Conservation (phyloP, 345 rosid genomes). For the Cardamine occulta region DNA sequence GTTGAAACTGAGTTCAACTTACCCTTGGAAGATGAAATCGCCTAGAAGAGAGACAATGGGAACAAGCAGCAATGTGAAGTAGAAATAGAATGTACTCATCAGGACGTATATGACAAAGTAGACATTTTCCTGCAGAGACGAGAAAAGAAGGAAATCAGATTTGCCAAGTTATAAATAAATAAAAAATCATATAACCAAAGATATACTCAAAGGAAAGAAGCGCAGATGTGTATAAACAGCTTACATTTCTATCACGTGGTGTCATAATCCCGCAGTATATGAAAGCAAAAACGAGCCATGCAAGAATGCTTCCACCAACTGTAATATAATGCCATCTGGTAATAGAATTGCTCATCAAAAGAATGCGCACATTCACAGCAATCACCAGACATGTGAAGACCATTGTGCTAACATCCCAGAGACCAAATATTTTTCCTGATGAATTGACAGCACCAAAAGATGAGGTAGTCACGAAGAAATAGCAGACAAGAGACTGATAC, state of each 20-base stretch:
- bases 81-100: constrained; percentile 93
- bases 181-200: background rate
- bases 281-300: constrained; percentile 82
- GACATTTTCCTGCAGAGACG: constrained; percentile 72
- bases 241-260: constrained; percentile 52
- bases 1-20: constrained; percentile 16
- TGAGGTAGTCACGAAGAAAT: constrained; percentile 64
- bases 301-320: constrained; percentile 90
- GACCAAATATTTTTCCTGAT: constrained; percentile 85
- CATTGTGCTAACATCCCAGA: constrained; percentile 98
- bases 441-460: constrained; percentile 64
- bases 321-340: constrained; percentile 89
- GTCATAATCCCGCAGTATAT: constrained; percentile 71
- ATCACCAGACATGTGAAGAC: constrained; percentile 94
- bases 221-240: background rate
- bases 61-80: constrained; percentile 73
- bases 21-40: constrained; percentile 96
- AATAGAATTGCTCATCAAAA: constrained; percentile 90
- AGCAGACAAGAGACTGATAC: constrained; percentile 88
- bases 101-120: constrained; percentile 79
- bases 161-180: background rate
- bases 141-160: background rate
- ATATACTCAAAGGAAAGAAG: constrained; percentile 13
- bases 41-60: constrained; percentile 86
- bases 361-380: constrained; percentile 91